Base-by-base conservation (phyloP, 2,329 filamentous ascomycete species). In the Penicillium brasilianum region DNA sequence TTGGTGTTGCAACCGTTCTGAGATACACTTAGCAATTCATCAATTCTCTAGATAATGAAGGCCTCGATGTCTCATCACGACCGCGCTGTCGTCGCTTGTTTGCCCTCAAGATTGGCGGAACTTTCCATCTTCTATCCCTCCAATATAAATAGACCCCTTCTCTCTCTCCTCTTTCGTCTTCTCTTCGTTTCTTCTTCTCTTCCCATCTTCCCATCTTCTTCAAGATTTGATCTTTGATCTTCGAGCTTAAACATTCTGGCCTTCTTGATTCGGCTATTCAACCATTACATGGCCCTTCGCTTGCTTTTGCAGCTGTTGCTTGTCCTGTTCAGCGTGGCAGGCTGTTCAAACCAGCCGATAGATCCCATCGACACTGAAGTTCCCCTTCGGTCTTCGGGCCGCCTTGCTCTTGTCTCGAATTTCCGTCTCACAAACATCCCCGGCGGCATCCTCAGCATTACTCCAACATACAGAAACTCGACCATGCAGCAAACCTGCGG, bases 401-500 rank as follows among this genome's bases (percentile, higher is more conserved):
- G 32, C 8, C 2, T 34, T 2, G 8, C 8, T 34, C 32, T 34
- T 32, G 30, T 32, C 32, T 34, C 32, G 11, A 34, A 6, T 6
- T 3, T 28, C 32, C 32, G 32, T 34, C 3, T 34, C 32, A 4
- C 11, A 28, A 28, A 3, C 25, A 3, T 3, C 6, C 6, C 25
- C 25, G 25, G 3, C 6, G 25, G 25, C 3, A 28, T 28, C 25
- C 25, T 28, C 25, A 6, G 6, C 3, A 28, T n/a, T n/a, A n/a
- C 39, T 41, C 39, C n/a, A 9, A 9, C 18, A 3, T 4, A 3
- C 39, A 43, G 6, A 9, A 10, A 43, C 39, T 43, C 10, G 10
- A 20, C 4, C 39, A 13, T 43, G 39, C 20, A 22, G 10, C 39
- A 43, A 20, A 3, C 10, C 39, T 43, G 18, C 10, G 18, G 74